Base-by-base conservation (phyloP, 257 asterid genomes). In the Scutellaria galericulata region DNA sequence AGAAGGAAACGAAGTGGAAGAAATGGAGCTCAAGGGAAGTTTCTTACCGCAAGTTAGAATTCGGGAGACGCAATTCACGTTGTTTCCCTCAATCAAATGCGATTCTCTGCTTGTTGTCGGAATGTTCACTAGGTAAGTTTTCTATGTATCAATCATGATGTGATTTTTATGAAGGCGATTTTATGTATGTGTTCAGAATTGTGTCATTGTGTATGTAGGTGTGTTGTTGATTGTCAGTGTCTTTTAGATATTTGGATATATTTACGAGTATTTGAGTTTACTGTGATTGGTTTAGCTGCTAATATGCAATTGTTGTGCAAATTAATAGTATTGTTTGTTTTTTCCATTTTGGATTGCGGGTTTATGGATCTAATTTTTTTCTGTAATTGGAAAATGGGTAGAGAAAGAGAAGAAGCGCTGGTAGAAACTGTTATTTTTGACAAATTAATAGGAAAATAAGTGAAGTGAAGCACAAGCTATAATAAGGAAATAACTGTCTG, bases 11-110 rank as follows among this genome's bases (percentile, higher is more conserved):
- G 11, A 47, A 24, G 57, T 27, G n/a, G 39, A 69, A 44, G 64
- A 18, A 27, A 91, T 91, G 97, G 97, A 88, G 89, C 81, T 91
- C 71, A 83, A 75, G 64, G 86, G 86, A 18, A 64, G 46, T 60
- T 83, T 91, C 69, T 61, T 87, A 72, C 91, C 83, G 60, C 83
- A 82, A 58, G 75, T 86, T 59, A 31, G 70, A 52, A 74, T 83
- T 47, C 77, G 77, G 68, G 81, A 78, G 64, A 75, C 83, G 15
- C 85, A 68, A 56, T 47, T 73, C 59, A 11, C 77, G 57, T 53
- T 68, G 69, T 58, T 57, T 78, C 71, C 65, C 14, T 18, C 88
- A 12, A 54, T 63, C 55, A 78, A 75, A 15, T 77, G 72, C 77
- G 72, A 77, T 40, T 67, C 83, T 53, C 70, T 69, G 22, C 74